These are phyloP conservation scores for Penicillium sp. DNA, from an alignment of 2,329 filamentous ascomycete genomes.

Conservation along the genomic window DNA sequence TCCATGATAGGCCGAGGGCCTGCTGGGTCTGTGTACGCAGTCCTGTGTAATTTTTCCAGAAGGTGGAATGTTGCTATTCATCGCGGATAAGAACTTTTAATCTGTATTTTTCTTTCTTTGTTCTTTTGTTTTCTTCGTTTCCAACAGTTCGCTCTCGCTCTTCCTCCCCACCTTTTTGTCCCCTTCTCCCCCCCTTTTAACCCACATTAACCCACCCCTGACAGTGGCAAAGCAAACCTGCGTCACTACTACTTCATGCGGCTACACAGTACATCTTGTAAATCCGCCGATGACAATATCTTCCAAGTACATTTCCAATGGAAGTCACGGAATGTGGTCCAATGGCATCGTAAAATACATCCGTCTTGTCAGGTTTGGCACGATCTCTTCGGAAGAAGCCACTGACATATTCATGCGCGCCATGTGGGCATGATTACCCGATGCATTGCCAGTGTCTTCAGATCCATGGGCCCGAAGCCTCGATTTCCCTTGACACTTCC, in stretches of 20 bases:
- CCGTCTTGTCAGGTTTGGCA: background rate
- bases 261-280: background rate
- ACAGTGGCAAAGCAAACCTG: slow-evolving; percentile 16
- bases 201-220: slow-evolving; percentile 10
- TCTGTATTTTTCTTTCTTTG: background rate
- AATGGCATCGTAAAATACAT: background rate
- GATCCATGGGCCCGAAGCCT: slow-evolving; percentile 7
- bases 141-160: background rate
- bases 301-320: background rate
- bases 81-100: background rate
- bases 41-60: slow-evolving; percentile 1
- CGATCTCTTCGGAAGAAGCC: background rate
- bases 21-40: background rate
- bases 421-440: background rate
- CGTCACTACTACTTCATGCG: slow-evolving; percentile 5
- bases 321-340: no score
- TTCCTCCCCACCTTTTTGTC: background rate
- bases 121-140: background rate
- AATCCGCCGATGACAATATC: background rate
- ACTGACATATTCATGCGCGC: background rate
- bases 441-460: background rate
- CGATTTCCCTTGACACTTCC: background rate
- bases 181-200: slow-evolving; percentile 1
- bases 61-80: background rate
- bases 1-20: slow-evolving; percentile 3